Base-by-base conservation (phyloP, 495 filamentous ascomycete species). In the Immersiella caudata region DNA sequence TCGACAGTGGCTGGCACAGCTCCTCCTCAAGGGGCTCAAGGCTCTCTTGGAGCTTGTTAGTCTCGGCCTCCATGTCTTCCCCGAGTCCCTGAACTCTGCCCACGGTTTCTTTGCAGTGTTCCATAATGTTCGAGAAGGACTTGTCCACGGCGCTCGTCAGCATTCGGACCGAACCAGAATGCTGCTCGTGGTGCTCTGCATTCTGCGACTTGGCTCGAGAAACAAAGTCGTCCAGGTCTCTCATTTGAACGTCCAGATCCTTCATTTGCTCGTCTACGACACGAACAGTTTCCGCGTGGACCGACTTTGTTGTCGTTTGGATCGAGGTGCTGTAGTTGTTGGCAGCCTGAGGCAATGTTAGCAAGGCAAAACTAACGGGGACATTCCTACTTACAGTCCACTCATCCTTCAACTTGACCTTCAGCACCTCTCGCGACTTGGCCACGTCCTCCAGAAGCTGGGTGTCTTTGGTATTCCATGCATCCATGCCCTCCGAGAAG, bases 221-320 rank as follows among this genome's bases (percentile, higher is more conserved):
- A 36, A 97, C 92, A 68, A 97, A 97, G 67, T 93, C 91, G 78
- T 97, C 95, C 6, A 98, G 83, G 7, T 91, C 90, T 69, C 85
- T 85, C 87, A 99, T 94, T 78, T 98, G 93, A 8, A 82, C 83
- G 65, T 91, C 89, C 79, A 99, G 90, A 65, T 96, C 89, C 49
- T 84, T 84, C 80, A 97, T 90, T 76, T 98, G 96, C 26, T 89
- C 89, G 73, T 94, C 91, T 11, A 97, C 94, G 70, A 96, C 95
- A 0, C 88, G 88, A 21, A 97, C 87, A 0, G 94, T 96, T 78
- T 96, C 90, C n/a, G 91, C 90, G 67, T 98, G 93, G 11, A 98
- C 93, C 0, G 92, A 91, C 63, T 91, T 89, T 0, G 94, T 96
- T 0, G 91, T 89, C 1, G 84, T 84, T 68, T 93, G 90, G 67